Conservation (phyloP, 31 red algal genomes). For the Odonthalia washingtoniensis region DNA sequence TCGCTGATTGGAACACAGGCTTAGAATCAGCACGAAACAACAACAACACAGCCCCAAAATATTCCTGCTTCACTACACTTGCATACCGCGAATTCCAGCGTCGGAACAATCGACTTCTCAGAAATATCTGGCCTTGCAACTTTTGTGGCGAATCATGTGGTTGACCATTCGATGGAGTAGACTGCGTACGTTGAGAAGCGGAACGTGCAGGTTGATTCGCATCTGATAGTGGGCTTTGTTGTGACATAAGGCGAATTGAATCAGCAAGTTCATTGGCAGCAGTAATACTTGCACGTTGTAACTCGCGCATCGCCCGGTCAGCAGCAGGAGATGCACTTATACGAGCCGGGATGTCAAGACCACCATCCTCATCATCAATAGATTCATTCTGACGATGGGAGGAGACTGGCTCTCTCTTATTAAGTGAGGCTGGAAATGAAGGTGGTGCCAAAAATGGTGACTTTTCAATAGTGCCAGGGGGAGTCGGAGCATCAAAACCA, state of each 20-base stretch:
- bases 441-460: not conserved
- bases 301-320: constrained; percentile 49
- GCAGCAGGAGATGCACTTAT: constrained; percentile 50
- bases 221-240: not conserved
- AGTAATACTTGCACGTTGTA: constrained; percentile 67
- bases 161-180: not conserved
- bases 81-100: constrained; percentile 64
- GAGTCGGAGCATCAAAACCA: not conserved
- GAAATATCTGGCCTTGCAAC: constrained; percentile 53
- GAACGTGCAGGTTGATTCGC: not conserved
- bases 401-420: not conserved
- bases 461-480: not conserved
- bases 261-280: constrained; percentile 57
- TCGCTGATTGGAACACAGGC: not conserved
- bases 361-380: constrained; percentile 56
- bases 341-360: constrained; percentile 50
- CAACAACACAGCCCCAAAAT: constrained; percentile 70
- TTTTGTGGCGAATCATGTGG: constrained; percentile 42
- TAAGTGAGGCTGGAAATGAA: not conserved
- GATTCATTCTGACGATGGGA: not conserved
- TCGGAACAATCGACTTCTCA: constrained; percentile 60
- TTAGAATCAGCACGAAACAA: constrained; percentile 53
- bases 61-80: constrained; percentile 66
- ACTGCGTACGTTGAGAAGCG: not conserved
- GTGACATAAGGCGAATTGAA: constrained; percentile 18